A percentile compares a stretch with the other conserved stretches of the same genome.
phyloP scores from a whole-genome alignment of 352 stramenopile genomes.

The Phytophthora nicotianae region DNA sequence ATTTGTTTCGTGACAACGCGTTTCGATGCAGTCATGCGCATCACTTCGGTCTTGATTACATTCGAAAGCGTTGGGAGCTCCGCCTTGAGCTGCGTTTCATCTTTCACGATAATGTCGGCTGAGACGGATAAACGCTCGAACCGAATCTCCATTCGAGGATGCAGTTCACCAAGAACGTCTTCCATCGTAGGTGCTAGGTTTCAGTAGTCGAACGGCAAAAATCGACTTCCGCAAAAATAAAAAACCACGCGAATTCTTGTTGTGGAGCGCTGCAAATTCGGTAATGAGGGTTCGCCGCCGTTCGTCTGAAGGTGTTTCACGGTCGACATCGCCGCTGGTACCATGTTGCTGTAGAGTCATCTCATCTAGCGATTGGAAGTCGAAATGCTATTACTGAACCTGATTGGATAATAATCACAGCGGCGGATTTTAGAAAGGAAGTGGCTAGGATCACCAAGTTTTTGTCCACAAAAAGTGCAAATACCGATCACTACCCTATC shows the following conservation, averaged over 20 bases:
- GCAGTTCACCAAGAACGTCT: background rate
- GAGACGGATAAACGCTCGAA: constrained; percentile 37
- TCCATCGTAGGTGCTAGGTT: background rate
- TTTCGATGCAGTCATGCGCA: constrained; percentile 1
- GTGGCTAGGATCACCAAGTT: no score
- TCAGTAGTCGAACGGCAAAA: background rate
- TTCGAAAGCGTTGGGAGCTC: constrained; percentile 32
- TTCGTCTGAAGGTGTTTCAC: background rate
- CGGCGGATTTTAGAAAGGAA: no score
- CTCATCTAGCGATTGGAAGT: constrained; percentile 1
- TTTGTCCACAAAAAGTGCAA: no score
- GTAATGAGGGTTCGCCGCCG: background rate
- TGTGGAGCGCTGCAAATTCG: background rate
- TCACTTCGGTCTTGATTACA: constrained; percentile 10
- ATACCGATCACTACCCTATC: background rate
- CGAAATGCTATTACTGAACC: background rate
- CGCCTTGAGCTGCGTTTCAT: constrained; percentile 10
- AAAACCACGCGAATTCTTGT: background rate
- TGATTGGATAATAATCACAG: background rate
- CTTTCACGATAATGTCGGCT: constrained; percentile 28
- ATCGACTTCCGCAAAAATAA: background rate
- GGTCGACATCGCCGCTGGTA: background rate
- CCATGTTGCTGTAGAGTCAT: background rate
- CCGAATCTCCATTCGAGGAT: constrained; percentile 34
- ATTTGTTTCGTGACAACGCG: constrained; percentile 8